phyloP scores from a whole-genome alignment of 768 basidiomycete genomes.

The Rhizopogon rudus region DNA sequence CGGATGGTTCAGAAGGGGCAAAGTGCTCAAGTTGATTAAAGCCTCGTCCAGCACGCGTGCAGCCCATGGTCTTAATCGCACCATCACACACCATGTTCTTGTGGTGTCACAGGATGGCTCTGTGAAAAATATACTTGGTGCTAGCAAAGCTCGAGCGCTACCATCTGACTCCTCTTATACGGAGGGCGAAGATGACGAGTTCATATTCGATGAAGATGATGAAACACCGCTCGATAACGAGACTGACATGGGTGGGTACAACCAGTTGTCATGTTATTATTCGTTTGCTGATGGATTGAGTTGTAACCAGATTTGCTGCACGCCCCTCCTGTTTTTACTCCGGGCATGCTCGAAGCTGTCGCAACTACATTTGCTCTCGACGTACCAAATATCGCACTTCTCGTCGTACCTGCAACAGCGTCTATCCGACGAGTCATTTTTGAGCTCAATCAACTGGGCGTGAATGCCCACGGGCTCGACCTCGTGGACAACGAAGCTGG shows the following conservation, averaged over 20 bases:
- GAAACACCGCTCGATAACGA: slow-evolving; percentile 12
- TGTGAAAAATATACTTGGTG: slow-evolving; percentile 52
- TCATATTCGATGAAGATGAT: slow-evolving; percentile 21
- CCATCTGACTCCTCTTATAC: not conserved
- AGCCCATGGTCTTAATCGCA: slow-evolving; percentile 21
- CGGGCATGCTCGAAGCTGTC: slow-evolving; percentile 58
- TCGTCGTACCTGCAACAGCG: slow-evolving; percentile 61
- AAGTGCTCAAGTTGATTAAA: slow-evolving; percentile 25
- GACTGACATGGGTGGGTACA: slow-evolving; percentile 17
- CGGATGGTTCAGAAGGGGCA: slow-evolving; percentile 50
- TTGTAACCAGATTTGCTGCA: slow-evolving; percentile 35
- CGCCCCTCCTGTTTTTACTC: slow-evolving; percentile 50
- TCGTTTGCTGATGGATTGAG: slow-evolving; percentile 5
- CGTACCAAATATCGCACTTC: slow-evolving; percentile 59
- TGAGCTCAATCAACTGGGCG: slow-evolving; percentile 60
- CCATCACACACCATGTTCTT: slow-evolving; percentile 49
- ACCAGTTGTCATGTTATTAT: not conserved
- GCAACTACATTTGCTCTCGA: slow-evolving; percentile 69
- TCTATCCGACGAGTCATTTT: slow-evolving; percentile 58
- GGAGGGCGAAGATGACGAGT: slow-evolving; percentile 5
- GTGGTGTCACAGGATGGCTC: slow-evolving; percentile 50
- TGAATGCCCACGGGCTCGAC: slow-evolving; percentile 62
- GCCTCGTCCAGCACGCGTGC: slow-evolving; percentile 21
- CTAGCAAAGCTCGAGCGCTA: slow-evolving; percentile 18
- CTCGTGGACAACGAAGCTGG: slow-evolving; percentile 40